phyloP scores from a whole-genome alignment of 2,329 filamentous ascomycete species.

The Boeremia exigua region DNA sequence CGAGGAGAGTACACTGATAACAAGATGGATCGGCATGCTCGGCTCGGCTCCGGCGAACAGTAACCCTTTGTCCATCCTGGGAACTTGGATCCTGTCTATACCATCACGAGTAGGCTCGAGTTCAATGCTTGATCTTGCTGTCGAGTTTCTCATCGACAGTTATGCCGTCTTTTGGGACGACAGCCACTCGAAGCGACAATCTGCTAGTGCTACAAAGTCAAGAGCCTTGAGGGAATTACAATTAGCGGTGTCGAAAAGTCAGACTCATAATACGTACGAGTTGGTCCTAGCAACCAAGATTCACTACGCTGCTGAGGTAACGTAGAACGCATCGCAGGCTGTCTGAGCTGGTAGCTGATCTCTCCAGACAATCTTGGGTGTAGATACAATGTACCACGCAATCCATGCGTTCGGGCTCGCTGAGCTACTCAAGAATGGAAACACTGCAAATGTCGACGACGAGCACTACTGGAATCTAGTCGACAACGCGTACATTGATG shows the following conservation, averaged over 20 bases:
- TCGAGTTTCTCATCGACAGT: constrained; percentile 35
- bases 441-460: constrained; percentile 28
- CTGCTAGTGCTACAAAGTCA: constrained; percentile 30
- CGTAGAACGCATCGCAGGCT: background rate
- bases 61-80: constrained; percentile 34
- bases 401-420: constrained; percentile 38
- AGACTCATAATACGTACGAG: constrained; percentile 29
- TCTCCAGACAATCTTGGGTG: constrained; percentile 29
- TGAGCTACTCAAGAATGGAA: constrained; percentile 34
- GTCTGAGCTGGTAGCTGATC: constrained; percentile 7
- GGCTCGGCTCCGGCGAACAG: constrained; percentile 18
- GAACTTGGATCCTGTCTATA: constrained; percentile 38
- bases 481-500: constrained; percentile 44
- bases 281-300: constrained; percentile 37
- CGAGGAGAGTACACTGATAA: constrained; percentile 26
- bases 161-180: constrained; percentile 28
- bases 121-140: constrained; percentile 34
- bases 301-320: constrained; percentile 39
- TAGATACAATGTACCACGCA: constrained; percentile 35
- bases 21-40: constrained; percentile 33
- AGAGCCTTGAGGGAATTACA: constrained; percentile 35
- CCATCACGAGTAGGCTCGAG: constrained; percentile 36
- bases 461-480: constrained; percentile 40
- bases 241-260: constrained; percentile 21
- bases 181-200: constrained; percentile 27